A percentile compares a stretch with the other conserved stretches of the same genome.
phyloP scores from a whole-genome alignment of 495 filamentous ascomycete species.

The Neohortaea acidophila region DNA sequence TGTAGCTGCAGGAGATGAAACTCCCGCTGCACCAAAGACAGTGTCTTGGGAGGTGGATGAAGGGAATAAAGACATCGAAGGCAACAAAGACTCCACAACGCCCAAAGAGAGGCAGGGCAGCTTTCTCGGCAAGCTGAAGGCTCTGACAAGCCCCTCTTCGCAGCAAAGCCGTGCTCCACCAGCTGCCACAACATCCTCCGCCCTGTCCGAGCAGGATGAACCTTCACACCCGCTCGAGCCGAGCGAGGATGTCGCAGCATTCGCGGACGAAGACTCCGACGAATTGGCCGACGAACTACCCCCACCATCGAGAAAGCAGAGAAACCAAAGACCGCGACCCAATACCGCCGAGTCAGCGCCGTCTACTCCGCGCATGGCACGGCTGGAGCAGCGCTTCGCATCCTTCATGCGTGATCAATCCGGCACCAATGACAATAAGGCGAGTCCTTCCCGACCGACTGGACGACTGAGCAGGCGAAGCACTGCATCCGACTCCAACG shows the following conservation, averaged over 20 bases:
- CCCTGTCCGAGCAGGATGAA: constrained; percentile 18
- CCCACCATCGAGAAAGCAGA: constrained; percentile 8
- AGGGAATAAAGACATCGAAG: too few relatives aligned
- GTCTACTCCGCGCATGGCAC: constrained; percentile 39
- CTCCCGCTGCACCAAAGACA: too few relatives aligned
- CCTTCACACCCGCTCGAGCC: constrained; percentile 16
- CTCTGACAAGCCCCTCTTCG: constrained; percentile 23
- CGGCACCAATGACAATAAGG: constrained; percentile 15
- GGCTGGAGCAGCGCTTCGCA: constrained; percentile 8
- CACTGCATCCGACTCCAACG: constrained; percentile 50
- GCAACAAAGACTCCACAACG: constrained; percentile 17
- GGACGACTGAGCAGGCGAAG: constrained; percentile 39
- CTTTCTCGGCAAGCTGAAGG: constrained; percentile 29
- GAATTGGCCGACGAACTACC: constrained; percentile 10
- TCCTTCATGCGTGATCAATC: constrained; percentile 18
- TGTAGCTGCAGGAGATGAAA: too few relatives aligned
- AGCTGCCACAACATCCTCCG: constrained; percentile 18
- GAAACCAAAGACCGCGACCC: constrained; percentile 19
- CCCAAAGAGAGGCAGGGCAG: constrained; percentile 12
- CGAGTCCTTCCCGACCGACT: constrained; percentile 7
- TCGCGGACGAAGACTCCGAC: constrained; percentile 29
- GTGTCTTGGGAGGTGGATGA: too few relatives aligned
- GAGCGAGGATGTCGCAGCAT: constrained; percentile 24
- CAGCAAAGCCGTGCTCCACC: constrained; percentile 20
- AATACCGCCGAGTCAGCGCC: constrained; percentile 40